Percentiles rank a stretch among this genome's conserved stretches.
phyloP scores from a whole-genome alignment of 306 rosid genomes.

The Urtica urens region DNA sequence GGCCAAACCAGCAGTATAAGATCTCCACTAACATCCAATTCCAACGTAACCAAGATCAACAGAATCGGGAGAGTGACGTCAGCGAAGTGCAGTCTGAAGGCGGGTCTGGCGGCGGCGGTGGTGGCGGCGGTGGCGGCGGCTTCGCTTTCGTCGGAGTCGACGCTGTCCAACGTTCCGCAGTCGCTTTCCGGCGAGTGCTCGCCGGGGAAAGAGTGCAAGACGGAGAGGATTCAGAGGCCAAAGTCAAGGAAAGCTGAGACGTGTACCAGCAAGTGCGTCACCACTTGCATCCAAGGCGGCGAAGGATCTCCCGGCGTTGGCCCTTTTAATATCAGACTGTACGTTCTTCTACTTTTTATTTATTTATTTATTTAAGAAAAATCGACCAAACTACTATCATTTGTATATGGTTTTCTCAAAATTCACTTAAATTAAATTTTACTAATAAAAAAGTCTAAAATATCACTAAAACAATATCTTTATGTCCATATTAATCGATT shows the following conservation, averaged over 20 bases:
- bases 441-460: no score
- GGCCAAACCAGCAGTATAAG: conserved; percentile 12
- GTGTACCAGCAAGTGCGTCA: conserved; percentile 73
- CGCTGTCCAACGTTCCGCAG: conserved; percentile 76
- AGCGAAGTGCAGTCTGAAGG: conserved; percentile 6
- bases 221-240: conserved; percentile 64
- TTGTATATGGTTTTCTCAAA: no score
- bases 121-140: conserved; percentile 27
- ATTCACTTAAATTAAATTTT: no score
- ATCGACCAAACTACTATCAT: no score
- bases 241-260: conserved; percentile 80
- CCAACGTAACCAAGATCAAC: not conserved
- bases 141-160: conserved; percentile 32
- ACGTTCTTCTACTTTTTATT: not conserved
- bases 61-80: conserved; percentile 4
- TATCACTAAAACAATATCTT: no score
- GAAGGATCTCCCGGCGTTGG: conserved; percentile 97
- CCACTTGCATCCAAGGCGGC: conserved; percentile 89
- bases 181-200: conserved; percentile 68
- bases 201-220: conserved; percentile 42
- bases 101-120: conserved; percentile 16
- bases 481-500: no score
- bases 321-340: conserved; percentile 70
- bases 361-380: no score
- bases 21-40: not conserved